These are phyloP conservation scores for Thelonectria blattea DNA, from an alignment of 2,329 filamentous ascomycete genomes.

Conservation along the genomic window DNA sequence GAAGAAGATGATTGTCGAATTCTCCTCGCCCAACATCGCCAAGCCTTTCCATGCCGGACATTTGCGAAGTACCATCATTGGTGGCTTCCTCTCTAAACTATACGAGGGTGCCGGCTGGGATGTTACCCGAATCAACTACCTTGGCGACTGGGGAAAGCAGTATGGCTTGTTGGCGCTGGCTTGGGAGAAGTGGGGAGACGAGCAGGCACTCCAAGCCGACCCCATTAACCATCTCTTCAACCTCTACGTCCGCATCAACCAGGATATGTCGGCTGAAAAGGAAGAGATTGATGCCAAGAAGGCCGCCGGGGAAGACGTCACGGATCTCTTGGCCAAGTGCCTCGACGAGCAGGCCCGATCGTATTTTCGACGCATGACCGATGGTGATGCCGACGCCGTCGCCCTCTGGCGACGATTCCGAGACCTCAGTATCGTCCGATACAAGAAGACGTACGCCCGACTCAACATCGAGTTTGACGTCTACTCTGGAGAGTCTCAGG, in stretches of 20 bases:
- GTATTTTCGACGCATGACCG: slow-evolving; percentile 76
- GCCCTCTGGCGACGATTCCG: slow-evolving; percentile 70
- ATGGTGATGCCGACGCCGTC: slow-evolving; percentile 66
- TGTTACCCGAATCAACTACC: slow-evolving; percentile 70
- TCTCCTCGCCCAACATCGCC: slow-evolving; percentile 85
- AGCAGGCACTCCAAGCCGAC: slow-evolving; percentile 72
- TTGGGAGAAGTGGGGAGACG: slow-evolving; percentile 76
- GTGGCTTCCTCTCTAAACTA: slow-evolving; percentile 76
- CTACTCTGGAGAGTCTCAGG: slow-evolving; percentile 75
- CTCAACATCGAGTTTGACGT: slow-evolving; percentile 76
- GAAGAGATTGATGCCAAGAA: slow-evolving; percentile 66
- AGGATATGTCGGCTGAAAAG: slow-evolving; percentile 69
- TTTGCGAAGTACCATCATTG: slow-evolving; percentile 79
- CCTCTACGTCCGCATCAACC: slow-evolving; percentile 81
- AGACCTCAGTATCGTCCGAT: slow-evolving; percentile 70
- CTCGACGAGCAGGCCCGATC: slow-evolving; percentile 77
- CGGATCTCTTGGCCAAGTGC: slow-evolving; percentile 57
- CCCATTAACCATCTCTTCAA: slow-evolving; percentile 84
- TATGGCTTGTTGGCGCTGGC: slow-evolving; percentile 62
- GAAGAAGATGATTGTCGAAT: slow-evolving; percentile 78
- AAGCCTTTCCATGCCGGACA: slow-evolving; percentile 85
- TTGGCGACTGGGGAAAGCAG: slow-evolving; percentile 41
- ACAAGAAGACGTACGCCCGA: slow-evolving; percentile 71
- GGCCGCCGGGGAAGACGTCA: slow-evolving; percentile 57
- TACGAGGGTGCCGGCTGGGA: slow-evolving; percentile 77